A percentile compares a stretch with the other conserved stretches of the same genome.
Conservation (phyloP, 2,329 filamentous ascomycete species). For the Fusarium pininemorale region DNA sequence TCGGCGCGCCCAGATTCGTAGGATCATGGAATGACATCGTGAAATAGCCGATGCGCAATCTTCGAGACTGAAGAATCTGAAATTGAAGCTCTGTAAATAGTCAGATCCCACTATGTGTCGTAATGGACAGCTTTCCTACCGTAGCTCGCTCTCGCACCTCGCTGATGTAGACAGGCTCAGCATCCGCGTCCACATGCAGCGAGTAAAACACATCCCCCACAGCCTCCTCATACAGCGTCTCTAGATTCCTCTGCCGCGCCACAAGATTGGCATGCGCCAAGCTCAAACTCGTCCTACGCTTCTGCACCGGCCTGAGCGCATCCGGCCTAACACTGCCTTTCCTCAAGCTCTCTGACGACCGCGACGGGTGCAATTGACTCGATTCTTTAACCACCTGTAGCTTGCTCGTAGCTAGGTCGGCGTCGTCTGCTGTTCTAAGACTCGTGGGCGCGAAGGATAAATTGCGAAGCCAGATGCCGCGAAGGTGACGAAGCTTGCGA, state of each 20-base stretch:
- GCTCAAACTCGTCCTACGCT: conserved; percentile 60
- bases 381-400: conserved; percentile 60
- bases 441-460: conserved; percentile 71
- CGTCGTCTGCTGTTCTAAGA: conserved; percentile 80
- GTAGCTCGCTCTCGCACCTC: conserved; percentile 82
- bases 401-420: conserved; percentile 76
- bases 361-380: conserved; percentile 62
- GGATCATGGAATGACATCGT: conserved; percentile 69
- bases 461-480: conserved; percentile 88
- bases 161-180: conserved; percentile 88
- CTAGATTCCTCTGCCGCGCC: conserved; percentile 76
- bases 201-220: conserved; percentile 93
- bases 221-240: conserved; percentile 73
- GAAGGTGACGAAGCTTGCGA: conserved; percentile 86
- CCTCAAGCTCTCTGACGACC: conserved; percentile 63
- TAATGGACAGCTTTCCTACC: conserved; percentile 48
- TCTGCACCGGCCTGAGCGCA: conserved; percentile 46
- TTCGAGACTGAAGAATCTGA: conserved; percentile 82
- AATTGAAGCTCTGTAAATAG: conserved; percentile 77
- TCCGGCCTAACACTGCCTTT: conserved; percentile 49
- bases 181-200: conserved; percentile 72
- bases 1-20: conserved; percentile 79
- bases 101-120: neutral
- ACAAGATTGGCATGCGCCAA: conserved; percentile 57
- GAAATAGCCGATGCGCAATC: conserved; percentile 70